Base-by-base conservation (phyloP, 345 rosid species). In the Abelmoschus esculentus region DNA sequence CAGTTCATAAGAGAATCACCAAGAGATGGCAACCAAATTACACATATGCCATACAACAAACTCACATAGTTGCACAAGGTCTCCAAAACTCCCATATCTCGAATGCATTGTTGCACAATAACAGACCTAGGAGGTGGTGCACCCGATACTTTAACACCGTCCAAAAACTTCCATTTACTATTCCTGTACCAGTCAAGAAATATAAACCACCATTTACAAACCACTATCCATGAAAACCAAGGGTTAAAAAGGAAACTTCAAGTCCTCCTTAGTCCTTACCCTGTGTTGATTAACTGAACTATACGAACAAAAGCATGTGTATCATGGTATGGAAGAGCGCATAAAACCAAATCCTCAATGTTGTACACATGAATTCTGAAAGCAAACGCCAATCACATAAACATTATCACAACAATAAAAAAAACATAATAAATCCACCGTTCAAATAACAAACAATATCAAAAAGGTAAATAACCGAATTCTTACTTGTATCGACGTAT, bases 111-210 rank as follows among this genome's bases (percentile, higher is more conserved):
- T 85, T 91, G 98, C 83, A 95, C 97, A 12, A 90, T 72, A 66
- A 95, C 85, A 70, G 79, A 77, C 69, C 98, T 86, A 55, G 99
- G 96, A 34, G 86, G 92, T 18, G 96, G 87, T 17, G 98, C 98
- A 75, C 98, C 99, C 0, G 96, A 86, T n/a, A 73, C 83, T 75
- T 88, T 88, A 69, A 90, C 92, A 26, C 87, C 97, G 13, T 89
- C 92, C 61, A 91, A 77, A 87, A 91, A 95, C 54, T 78, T 95
- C 98, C 99, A 95, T 81, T 84, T 95, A 67, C 80, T 82, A 83
- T 91, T 88, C 28, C 96, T 91, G 82, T 70, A 81, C 55, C 56
- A 58, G 75, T 47, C 47, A 58, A 55, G 78, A 50, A 52, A 10
- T 49, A 81, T 6, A 77, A 66, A 44, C 36, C 15, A 5, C 50